These are phyloP conservation scores for Drechslerella stenobrocha DNA, from an alignment of 2,329 filamentous ascomycete species.

Conservation along the genomic window DNA sequence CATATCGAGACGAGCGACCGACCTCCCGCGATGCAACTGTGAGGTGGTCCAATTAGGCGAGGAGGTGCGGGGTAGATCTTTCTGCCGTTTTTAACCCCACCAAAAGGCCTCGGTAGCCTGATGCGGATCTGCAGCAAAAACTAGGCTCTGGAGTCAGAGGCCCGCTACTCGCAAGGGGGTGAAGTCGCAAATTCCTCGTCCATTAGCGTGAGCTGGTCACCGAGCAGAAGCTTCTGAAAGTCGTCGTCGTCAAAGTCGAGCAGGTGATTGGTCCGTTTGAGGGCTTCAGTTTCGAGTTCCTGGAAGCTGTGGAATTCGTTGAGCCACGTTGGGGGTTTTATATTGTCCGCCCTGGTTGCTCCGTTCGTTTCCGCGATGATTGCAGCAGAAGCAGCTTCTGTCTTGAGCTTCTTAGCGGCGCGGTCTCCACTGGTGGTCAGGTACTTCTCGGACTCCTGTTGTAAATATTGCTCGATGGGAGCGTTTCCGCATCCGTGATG, in stretches of 20 bases:
- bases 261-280: constrained; percentile 27
- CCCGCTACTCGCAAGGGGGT: constrained; percentile 31
- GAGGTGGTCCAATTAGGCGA: constrained; percentile 31
- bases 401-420: constrained; percentile 28
- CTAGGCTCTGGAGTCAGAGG: not conserved
- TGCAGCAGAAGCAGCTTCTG: constrained; percentile 12
- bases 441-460: constrained; percentile 51
- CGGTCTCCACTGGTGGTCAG: constrained; percentile 28
- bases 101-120: constrained; percentile 30
- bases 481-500: constrained; percentile 53
- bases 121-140: constrained; percentile 19
- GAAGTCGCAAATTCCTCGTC: constrained; percentile 37
- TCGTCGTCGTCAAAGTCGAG: constrained; percentile 47
- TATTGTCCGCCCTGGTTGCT: constrained; percentile 25
- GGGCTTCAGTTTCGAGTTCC: constrained; percentile 41
- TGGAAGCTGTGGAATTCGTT: constrained; percentile 47
- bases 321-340: constrained; percentile 34
- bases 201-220: constrained; percentile 37
- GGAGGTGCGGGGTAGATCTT: constrained; percentile 47
- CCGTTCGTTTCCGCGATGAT: constrained; percentile 30
- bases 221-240: constrained; percentile 44
- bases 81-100: constrained; percentile 48
- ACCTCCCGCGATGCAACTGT: constrained; percentile 21
- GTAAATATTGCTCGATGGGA: constrained; percentile 51
- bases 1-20: constrained; percentile 41